Base-by-base conservation (phyloP, 176 grass and related monocot species). In the Zea luxurians region DNA sequence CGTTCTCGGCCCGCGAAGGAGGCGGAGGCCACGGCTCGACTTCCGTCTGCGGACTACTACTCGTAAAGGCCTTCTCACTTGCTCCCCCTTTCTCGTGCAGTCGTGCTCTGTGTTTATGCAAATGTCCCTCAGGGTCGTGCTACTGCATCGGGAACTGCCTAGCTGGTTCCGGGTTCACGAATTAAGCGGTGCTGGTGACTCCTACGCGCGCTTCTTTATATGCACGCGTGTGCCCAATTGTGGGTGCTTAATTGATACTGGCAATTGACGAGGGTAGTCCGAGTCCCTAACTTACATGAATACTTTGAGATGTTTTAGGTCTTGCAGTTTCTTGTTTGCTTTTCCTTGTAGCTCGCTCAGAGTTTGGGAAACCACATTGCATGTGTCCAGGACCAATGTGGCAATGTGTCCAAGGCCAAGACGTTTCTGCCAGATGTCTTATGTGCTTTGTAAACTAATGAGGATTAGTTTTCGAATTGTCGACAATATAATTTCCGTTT, bases 61-160 rank as follows among this genome's bases (percentile, higher is more conserved):
- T 80, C 52, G 76, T 85, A 85, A 85, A 67, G 79, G 68, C 61
- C 38, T 27, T 42, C 4, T 65, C 21, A 1, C 27, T 16, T 48
- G 21, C 47, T n/a, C 68, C 40, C 59, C 35, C 7, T 66, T 17
- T n/a, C 34, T 16, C 18, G 35, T n/a, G n/a, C n/a, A n/a, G n/a
- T n/a, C n/a, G n/a, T 52, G 61, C 18, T 62, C 4, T 43, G 54
- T 86, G 18, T 61, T 62, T 69, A 43, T 68, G 64, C 54, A 70
- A 69, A 74, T 80, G 34, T 67, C 34, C 8, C 52, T 4, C 13
- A 44, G 4, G 61, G 54, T 48, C 13, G 10, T 52, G 36, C 46
- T 10, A 42, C 4, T 42, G 6, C 1, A 53, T 44, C 57, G 9
- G 21, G 45, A 48, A 48, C 44, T 35, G 11, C 44, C 4, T 37